Evolutionary conservation across 2,329 filamentous ascomycete genomes (phyloP), one percentile per base, ranked within the genome.

Genomic region (Diaporthe sp.): DNA sequence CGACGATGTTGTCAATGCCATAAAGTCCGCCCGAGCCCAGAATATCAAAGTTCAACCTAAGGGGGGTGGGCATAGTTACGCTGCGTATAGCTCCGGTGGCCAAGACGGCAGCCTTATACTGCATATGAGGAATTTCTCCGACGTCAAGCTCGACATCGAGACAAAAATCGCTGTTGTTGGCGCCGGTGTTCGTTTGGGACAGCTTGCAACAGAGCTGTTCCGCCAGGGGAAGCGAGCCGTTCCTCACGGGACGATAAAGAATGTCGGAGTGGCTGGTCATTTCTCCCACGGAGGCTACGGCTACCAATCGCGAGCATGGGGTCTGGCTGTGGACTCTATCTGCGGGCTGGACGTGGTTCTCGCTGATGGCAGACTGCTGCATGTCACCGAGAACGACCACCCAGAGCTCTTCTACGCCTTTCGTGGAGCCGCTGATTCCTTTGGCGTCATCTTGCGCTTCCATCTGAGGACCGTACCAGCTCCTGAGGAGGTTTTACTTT

Each of bases 21-120:
- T 90, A 12, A 78, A 81, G 10, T 89, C 87, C 77, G 88, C 87
- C 55, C 80, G 78, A 13, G 77, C 84, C 75, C 79, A 82, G 19
- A 81, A 82, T 4, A 76, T 87, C 74, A 87, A 87, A 78, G 86
- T 88, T 6, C 87, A 87, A 61, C 84, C 87, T 19, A 87, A 86
- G 77, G 85, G 85, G 67, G 88, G 88, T 37, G 88, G 88, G 5
- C 88, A 90, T 80, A 88, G 86, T 6, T 90, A 90, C 76, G 87
- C 85, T 1, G 87, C 85, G 0, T 87, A 85, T 77, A 86, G 86
- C 8, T 84, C 87, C 1, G 87, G 87, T 37, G 88, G 87, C 17
- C 84, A 87, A 78, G 83, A 89, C 72, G 88, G 87, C 2, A 84
- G 84, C 62, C 81, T 89, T 76, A 84, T 87, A 12, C 84, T 90